A percentile compares a stretch with the other conserved stretches of the same genome.
Evolutionary conservation across 2,329 filamentous ascomycete genomes (phyloP).

Genomic region (Fusarium cyanostomum): DNA sequence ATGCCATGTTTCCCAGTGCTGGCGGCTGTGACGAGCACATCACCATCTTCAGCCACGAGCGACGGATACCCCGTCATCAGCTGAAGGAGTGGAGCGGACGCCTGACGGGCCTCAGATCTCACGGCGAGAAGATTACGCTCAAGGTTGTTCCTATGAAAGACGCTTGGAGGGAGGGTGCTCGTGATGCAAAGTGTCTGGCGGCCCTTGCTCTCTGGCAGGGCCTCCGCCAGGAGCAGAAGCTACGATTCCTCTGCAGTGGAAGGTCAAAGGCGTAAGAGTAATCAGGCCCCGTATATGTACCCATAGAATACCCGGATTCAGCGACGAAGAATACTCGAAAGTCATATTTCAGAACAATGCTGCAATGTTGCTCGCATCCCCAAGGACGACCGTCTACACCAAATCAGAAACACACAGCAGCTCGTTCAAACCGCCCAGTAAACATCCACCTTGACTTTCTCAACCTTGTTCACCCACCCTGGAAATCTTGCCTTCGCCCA

Average conservation of each 20-base stretch:
- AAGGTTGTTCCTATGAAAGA: constrained; percentile 66
- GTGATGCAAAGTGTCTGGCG: constrained; percentile 68
- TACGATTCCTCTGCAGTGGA: no score
- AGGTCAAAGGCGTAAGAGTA: no score
- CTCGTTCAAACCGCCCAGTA: constrained; percentile 62
- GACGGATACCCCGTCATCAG: constrained; percentile 58
- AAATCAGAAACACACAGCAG: background rate
- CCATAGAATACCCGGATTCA: no score
- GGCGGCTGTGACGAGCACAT: constrained; percentile 70
- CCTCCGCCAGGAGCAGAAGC: constrained; percentile 57
- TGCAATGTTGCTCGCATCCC: background rate
- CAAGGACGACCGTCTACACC: background rate
- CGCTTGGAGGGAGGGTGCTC: constrained; percentile 65
- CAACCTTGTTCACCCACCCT: constrained; percentile 63
- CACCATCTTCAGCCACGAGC: constrained; percentile 66
- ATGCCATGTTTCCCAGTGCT: constrained; percentile 65
- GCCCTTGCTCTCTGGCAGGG: constrained; percentile 69
- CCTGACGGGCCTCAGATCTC: constrained; percentile 64
- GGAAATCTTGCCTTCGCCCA: constrained; percentile 68
- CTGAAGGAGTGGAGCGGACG: constrained; percentile 65
- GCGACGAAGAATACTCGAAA: background rate
- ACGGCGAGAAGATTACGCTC: constrained; percentile 70
- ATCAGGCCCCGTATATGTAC: no score
- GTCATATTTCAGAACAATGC: background rate
- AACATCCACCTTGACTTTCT: constrained; percentile 62